These are phyloP conservation scores for Septoria petroselini DNA, from an alignment of 2,329 filamentous ascomycete genomes.

Conservation along the genomic window DNA sequence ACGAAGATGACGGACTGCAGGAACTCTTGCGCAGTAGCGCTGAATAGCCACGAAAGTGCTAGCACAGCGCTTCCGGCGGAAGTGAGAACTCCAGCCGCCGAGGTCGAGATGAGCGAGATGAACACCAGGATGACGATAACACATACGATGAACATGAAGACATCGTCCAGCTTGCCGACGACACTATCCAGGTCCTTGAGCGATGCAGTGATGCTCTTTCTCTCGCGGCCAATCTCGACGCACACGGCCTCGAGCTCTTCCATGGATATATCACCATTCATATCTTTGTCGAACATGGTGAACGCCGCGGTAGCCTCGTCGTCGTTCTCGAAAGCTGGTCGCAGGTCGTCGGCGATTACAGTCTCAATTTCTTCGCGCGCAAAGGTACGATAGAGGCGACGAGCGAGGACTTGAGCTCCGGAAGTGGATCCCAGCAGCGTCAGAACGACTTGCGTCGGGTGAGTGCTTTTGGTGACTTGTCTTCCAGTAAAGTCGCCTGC, in stretches of 20 bases:
- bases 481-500: constrained; percentile 90
- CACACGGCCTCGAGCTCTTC: constrained; percentile 90
- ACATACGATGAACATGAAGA: constrained; percentile 82
- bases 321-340: constrained; percentile 70
- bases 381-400: constrained; percentile 84
- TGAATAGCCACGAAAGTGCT: constrained; percentile 87
- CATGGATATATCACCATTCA: constrained; percentile 95
- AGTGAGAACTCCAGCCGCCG: constrained; percentile 84
- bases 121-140: constrained; percentile 82
- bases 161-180: constrained; percentile 81
- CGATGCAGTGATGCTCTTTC: constrained; percentile 91
- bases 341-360: constrained; percentile 73
- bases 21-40: constrained; percentile 90
- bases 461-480: constrained; percentile 62
- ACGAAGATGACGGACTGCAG: constrained; percentile 92
- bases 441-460: constrained; percentile 80
- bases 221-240: constrained; percentile 89
- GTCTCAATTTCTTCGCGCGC: constrained; percentile 71
- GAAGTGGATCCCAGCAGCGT: constrained; percentile 69
- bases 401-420: constrained; percentile 78
- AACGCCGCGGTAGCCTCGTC: constrained; percentile 90
- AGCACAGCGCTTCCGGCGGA: constrained; percentile 85
- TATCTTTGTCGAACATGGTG: constrained; percentile 88
- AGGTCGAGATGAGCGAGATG: constrained; percentile 82
- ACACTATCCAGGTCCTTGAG: constrained; percentile 94